Base-by-base conservation (phyloP, 306 rosid species). In the Hippophae rhamnoides region DNA sequence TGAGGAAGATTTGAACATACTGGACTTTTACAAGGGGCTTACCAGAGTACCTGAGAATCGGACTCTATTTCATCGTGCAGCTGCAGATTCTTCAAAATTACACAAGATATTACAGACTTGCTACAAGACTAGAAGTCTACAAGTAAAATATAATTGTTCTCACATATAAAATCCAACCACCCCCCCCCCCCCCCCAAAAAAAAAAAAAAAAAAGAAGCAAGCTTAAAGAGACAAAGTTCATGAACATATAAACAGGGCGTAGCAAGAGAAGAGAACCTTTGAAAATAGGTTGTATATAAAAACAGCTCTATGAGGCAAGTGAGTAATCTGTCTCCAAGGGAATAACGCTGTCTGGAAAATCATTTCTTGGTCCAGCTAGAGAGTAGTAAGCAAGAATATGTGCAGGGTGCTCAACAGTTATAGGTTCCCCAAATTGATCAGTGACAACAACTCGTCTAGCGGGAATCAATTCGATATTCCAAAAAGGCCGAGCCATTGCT, bases 331-430 rank as follows among this genome's bases (percentile, higher is more conserved):
- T 73, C 61, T 69, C 78, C 85, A 92, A 65, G 18, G 95, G 95
- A 26, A 56, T 69, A 14, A 92, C 99, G 41, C 76, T 76, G 27
- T 73, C 72, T 8, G 99, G 95, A 74, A 70, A 88, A 77, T 92
- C 99, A 54, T 77, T 69, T 79, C 99, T 83, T 41, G 54, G 99
- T 58, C 99, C 99, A 43, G 95, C 99, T 56, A 92, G 95, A 49
- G 99, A 92, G 89, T 92, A 92, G 70, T 88, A 92, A 6, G 95
- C 99, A 60, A 92, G 97, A 59, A 92, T 82, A 38, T 92, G 99
- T 41, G 97, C 95, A 1, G 95, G 95, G 63, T 85, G 94, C 43
- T 85, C 96, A 9, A 54, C 72, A 41, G 31, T 7, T 11, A 50
- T 40, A 10, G 13, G 14, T 57, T 69, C 82, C 50, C 56, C 85